Percentiles rank a stretch among this genome's conserved stretches.
Evolutionary conservation across 768 basidiomycete genomes (phyloP).

Genomic region (Lactarius quietus): DNA sequence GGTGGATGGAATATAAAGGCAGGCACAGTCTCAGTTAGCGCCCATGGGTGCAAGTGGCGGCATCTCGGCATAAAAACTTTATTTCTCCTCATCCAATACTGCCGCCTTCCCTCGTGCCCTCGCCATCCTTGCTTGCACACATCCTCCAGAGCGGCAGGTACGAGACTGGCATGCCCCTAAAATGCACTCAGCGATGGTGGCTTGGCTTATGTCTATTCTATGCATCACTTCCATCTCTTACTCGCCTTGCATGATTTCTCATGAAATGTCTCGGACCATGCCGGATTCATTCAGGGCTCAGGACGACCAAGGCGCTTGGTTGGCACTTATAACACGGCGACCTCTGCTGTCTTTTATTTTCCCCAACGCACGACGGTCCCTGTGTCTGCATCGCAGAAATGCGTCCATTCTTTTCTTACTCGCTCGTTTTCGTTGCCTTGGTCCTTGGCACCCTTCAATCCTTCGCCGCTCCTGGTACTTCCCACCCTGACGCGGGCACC

Average conservation of each 20-base stretch:
- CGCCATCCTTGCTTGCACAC: no score
- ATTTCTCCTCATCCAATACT: no score
- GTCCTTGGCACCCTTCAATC: conserved; percentile 4
- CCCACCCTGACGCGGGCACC: not conserved
- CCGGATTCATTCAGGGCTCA: not conserved
- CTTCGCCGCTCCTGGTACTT: not conserved
- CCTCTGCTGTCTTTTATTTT: not conserved
- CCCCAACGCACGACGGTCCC: not conserved
- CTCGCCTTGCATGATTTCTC: not conserved
- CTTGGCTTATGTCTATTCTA: not conserved
- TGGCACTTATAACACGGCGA: not conserved
- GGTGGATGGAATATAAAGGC: no score
- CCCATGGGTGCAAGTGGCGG: no score
- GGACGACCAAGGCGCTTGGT: not conserved
- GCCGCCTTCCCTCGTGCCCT: no score
- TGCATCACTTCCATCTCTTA: not conserved
- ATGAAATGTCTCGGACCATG: not conserved
- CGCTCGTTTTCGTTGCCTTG: not conserved
- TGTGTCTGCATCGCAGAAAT: not conserved
- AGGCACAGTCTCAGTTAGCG: no score
- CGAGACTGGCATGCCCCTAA: no score
- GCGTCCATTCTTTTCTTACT: conserved; percentile 16
- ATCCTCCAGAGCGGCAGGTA: no score
- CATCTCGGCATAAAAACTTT: no score
- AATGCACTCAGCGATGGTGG: no score